These are phyloP conservation scores for Scenedesmus sp. DNA, from an alignment of 163 green algal species.

Conservation along the genomic window DNA sequence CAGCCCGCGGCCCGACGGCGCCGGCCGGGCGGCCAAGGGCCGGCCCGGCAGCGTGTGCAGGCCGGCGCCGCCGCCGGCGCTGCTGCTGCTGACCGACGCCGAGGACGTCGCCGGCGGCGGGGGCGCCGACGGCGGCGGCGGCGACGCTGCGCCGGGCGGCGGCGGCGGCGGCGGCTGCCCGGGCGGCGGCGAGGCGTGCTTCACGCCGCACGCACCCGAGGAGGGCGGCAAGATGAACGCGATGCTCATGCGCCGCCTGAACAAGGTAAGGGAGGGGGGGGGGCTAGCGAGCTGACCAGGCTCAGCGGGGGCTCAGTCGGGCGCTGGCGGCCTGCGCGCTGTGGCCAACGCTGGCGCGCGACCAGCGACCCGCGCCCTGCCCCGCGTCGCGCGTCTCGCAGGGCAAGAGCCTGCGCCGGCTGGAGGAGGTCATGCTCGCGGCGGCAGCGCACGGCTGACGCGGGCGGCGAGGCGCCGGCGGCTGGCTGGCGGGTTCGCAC, in stretches of 20 bases:
- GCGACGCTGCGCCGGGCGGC: not conserved
- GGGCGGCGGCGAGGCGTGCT: not conserved
- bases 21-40: not conserved
- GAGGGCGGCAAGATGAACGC: slow-evolving; percentile 42
- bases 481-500: too few relatives aligned
- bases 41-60: slow-evolving; percentile 1
- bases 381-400: too few relatives aligned
- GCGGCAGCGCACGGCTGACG: slow-evolving; percentile 20
- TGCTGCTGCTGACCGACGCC: slow-evolving; percentile 36
- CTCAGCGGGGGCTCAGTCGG: too few relatives aligned
- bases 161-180: not conserved
- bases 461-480: too few relatives aligned
- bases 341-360: too few relatives aligned
- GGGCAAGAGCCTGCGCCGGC: slow-evolving; percentile 27
- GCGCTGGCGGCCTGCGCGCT: too few relatives aligned
- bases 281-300: too few relatives aligned
- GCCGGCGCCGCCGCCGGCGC: not conserved
- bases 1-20: not conserved
- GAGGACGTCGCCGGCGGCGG: slow-evolving; percentile 22
- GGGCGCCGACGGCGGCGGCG: not conserved
- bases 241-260: slow-evolving; percentile 34
- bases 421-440: slow-evolving; percentile 42
- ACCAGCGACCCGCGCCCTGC: too few relatives aligned
- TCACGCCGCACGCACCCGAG: slow-evolving; percentile 21
- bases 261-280: too few relatives aligned